A percentile compares a stretch with the other conserved stretches of the same genome.
These are phyloP conservation scores for Begonia loranthoides DNA, from an alignment of 306 rosid genomes.

Conservation along the genomic window DNA sequence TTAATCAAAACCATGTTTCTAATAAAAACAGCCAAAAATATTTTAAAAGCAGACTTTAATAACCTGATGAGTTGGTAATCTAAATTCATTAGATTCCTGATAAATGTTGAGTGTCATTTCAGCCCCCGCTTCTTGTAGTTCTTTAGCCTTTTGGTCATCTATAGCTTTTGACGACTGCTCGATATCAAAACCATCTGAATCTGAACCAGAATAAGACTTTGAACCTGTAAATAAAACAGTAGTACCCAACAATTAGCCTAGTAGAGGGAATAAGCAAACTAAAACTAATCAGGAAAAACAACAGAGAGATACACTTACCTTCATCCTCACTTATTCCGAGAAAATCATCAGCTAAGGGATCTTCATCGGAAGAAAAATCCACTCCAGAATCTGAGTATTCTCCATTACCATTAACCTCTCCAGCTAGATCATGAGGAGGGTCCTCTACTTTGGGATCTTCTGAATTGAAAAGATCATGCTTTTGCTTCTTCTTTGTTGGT, in stretches of 20 bases:
- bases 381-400: conserved; percentile 32
- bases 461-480: conserved; percentile 18
- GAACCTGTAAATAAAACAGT: conserved; percentile 16
- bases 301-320: conserved; percentile 9
- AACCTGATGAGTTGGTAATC: conserved; percentile 68
- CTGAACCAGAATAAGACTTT: conserved; percentile 26
- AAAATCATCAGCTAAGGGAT: conserved; percentile 49
- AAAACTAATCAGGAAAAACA: not conserved
- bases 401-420: conserved; percentile 17
- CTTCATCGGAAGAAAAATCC: conserved; percentile 52
- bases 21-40: not conserved
- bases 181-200: conserved; percentile 40
- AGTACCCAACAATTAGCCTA: not conserved
- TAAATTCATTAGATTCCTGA: conserved; percentile 81
- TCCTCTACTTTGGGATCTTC: conserved; percentile 21
- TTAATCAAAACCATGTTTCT: not conserved
- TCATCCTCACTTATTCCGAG: conserved; percentile 62
- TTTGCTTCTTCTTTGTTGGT: conserved; percentile 27
- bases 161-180: conserved; percentile 43
- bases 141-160: conserved; percentile 37
- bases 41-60: not conserved
- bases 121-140: conserved; percentile 37
- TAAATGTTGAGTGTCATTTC: conserved; percentile 59
- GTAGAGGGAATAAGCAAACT: not conserved
- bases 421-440: conserved; percentile 21